Base-by-base conservation (phyloP, 176 grass and related monocot species). In the Eragrostis nindensis region DNA sequence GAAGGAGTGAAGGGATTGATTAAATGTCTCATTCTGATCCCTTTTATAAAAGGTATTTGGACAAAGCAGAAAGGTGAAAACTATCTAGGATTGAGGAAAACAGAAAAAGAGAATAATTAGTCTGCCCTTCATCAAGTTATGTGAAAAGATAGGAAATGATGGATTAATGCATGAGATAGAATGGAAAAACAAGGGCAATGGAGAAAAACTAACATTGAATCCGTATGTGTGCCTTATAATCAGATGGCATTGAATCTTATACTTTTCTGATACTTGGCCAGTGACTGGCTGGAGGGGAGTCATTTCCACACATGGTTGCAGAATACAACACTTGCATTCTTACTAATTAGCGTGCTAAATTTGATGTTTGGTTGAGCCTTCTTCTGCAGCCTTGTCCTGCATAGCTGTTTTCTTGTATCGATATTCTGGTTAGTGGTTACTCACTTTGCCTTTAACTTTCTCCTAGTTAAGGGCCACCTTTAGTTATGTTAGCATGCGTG, bases 101-200 rank as follows among this genome's bases (percentile, higher is more conserved):
- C 8, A 44, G n/a, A 44, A 44, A 77, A 76, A 27, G 25, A 62
- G 24, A 48, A 77, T 62, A 24, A 48, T 9, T 63, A 63, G 17
- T 16, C 41, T 46, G 24, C 41, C 41, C 44, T 62, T 57, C 59
- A 77, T 62, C n/a, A 46, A 46, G 8, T 62, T 17, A 11, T 44
- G 30, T 64, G 15, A 18, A 12, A 55, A 74, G 52, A 30, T 30
- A 30, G 29, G 4, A 54, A 39, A 29, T 64, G 15, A 60, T 61
- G 36, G 16, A 46, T 76, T 62, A 62, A 62, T 76, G 39, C 56
- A 62, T 76, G 14, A 44, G 55, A 42, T 61, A 22, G 40, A 76
- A 76, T 76, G 39, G 13, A 76, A 3, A 17, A 60, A 60, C 38
- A 60, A 61, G 38, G 22, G 40, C 38, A 75, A 43, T 75, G 22